Conservation (phyloP, 2,329 filamentous ascomycete species). For the Xylariomycetidae sp. region DNA sequence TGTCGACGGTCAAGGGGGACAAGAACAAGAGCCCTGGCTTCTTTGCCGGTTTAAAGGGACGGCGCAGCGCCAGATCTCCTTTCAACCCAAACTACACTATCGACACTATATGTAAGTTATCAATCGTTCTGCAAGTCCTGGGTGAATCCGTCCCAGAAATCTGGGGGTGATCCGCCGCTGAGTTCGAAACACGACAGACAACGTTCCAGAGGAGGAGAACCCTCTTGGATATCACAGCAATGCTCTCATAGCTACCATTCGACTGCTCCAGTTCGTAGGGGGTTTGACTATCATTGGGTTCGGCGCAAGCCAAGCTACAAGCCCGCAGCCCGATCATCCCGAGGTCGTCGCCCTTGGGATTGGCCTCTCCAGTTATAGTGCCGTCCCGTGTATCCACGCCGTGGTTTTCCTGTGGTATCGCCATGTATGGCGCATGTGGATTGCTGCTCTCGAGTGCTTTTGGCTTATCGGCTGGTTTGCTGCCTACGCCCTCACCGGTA, state of each 20-base stretch:
- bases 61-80: background rate
- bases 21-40: no score
- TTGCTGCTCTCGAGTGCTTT: background rate
- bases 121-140: no score
- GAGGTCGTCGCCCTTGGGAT: no score
- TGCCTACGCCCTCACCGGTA: background rate
- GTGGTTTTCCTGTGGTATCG: background rate
- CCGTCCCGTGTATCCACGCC: no score
- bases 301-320: background rate
- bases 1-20: no score
- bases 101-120: background rate
- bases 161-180: no score
- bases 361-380: no score
- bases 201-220: background rate
- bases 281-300: background rate
- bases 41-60: background rate
- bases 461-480: background rate
- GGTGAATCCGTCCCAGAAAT: no score
- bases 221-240: background rate
- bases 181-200: no score
- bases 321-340: no score
- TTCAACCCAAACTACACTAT: background rate
- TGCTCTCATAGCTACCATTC: background rate
- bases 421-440: background rate
- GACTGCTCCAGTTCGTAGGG: background rate